Conservation (phyloP, 1,139 yeast genomes). For the Suhomyces atakaporum region DNA sequence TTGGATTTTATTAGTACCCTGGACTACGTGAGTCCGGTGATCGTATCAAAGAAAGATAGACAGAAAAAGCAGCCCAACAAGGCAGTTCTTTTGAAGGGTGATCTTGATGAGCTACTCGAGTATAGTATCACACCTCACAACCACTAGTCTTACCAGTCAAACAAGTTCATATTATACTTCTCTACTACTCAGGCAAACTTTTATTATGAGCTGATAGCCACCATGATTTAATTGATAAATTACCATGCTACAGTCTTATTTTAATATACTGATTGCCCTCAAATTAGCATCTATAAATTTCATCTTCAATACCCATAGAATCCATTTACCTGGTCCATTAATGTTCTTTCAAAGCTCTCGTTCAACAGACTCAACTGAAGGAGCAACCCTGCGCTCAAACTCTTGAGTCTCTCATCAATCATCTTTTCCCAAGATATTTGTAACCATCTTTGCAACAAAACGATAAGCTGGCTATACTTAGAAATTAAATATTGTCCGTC, state of each 20-base stretch:
- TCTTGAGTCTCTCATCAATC: slow-evolving; percentile 46
- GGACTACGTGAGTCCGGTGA: not conserved
- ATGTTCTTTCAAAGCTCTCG: slow-evolving; percentile 16
- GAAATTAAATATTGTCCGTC: slow-evolving; percentile 39
- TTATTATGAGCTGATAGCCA: too few relatives aligned
- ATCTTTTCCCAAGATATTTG: slow-evolving; percentile 46
- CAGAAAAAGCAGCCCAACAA: slow-evolving; percentile 1
- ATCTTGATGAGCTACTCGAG: slow-evolving; percentile 3
- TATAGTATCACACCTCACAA: too few relatives aligned
- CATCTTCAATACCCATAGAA: slow-evolving; percentile 3
- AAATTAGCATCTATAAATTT: not conserved
- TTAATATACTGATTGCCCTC: too few relatives aligned
- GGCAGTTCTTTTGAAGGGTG: not conserved
- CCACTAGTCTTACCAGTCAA: too few relatives aligned
- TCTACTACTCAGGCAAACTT: too few relatives aligned
- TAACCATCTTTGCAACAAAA: slow-evolving; percentile 43
- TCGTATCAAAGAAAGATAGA: slow-evolving; percentile 3
- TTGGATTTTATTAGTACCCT: slow-evolving; percentile 22
- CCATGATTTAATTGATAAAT: too few relatives aligned
- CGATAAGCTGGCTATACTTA: slow-evolving; percentile 31
- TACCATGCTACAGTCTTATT: too few relatives aligned
- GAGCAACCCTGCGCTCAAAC: slow-evolving; percentile 54
- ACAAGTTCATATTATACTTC: too few relatives aligned
- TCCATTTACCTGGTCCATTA: slow-evolving; percentile 20
- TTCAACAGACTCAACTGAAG: slow-evolving; percentile 36